phyloP scores from a whole-genome alignment of 768 basidiomycete genomes.

The Tricholoma terreum region DNA sequence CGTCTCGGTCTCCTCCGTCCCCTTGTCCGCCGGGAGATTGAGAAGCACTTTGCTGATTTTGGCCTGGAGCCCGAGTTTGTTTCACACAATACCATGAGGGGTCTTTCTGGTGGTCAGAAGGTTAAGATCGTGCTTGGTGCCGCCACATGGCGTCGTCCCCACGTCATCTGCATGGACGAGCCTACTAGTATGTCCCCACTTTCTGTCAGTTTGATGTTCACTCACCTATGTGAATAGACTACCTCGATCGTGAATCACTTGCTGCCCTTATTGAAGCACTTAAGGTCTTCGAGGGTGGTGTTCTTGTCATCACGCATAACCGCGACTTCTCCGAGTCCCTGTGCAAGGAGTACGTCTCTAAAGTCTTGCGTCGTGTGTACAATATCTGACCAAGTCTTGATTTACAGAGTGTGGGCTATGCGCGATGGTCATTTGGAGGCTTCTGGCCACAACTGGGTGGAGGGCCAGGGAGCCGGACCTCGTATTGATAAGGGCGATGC shows the following conservation, averaged over 20 bases:
- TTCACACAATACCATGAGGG: conserved; percentile 98
- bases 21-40: conserved; percentile 97
- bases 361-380: neutral
- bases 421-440: conserved; percentile 94
- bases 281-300: conserved; percentile 98
- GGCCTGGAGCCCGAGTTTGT: conserved; percentile 99
- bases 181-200: conserved; percentile 68
- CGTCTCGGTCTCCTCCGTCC: conserved; percentile 92
- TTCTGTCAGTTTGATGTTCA: neutral
- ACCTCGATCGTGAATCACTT: conserved; percentile 98
- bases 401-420: conserved; percentile 91
- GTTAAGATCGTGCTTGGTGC: conserved; percentile 99
- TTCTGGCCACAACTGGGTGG: conserved; percentile 99
- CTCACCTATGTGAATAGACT: conserved; percentile 52
- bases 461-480: conserved; percentile 93
- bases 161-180: conserved; percentile 96
- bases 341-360: conserved; percentile 66
- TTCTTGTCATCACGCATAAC: conserved; percentile 96
- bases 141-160: conserved; percentile 98
- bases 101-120: conserved; percentile 98
- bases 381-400: neutral
- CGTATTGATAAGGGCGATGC: conserved; percentile 94
- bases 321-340: conserved; percentile 98
- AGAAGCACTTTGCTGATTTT: conserved; percentile 99
- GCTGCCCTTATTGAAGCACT: conserved; percentile 98